These are phyloP conservation scores for Russula sp. DNA, from an alignment of 768 basidiomycete species.

Conservation along the genomic window DNA sequence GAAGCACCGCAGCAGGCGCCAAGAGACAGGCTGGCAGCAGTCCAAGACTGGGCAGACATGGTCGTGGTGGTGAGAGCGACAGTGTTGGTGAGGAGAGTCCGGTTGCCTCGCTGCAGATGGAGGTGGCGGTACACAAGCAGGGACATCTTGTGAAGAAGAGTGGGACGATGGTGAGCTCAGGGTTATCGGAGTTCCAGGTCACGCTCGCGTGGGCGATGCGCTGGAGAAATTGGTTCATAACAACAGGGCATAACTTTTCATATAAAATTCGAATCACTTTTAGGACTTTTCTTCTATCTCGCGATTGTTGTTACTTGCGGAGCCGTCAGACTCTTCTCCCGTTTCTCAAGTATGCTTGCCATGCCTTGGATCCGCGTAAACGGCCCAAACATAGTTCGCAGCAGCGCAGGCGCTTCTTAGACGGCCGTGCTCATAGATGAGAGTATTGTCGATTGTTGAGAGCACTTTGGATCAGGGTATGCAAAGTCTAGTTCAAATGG, in stretches of 20 bases:
- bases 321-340: background rate
- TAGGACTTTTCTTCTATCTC: too few species aligned
- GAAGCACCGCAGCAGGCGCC: slow-evolving; percentile 16
- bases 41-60: slow-evolving; percentile 16
- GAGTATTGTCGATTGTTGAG: too few species aligned
- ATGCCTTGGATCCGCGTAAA: too few species aligned
- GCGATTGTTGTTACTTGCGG: too few species aligned
- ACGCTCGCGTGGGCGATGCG: slow-evolving; percentile 49
- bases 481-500: too few species aligned
- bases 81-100: slow-evolving; percentile 31
- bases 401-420: too few species aligned
- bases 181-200: slow-evolving; percentile 71
- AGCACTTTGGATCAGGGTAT: too few species aligned
- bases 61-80: slow-evolving; percentile 14
- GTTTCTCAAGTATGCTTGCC: background rate
- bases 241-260: slow-evolving; percentile 6
- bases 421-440: too few species aligned
- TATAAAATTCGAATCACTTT: background rate
- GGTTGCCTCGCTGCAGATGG: slow-evolving; percentile 78
- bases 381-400: too few species aligned
- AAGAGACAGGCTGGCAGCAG: slow-evolving; percentile 13
- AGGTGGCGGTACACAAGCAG: slow-evolving; percentile 72
- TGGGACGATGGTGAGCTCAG: slow-evolving; percentile 64
- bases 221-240: slow-evolving; percentile 55
- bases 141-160: slow-evolving; percentile 75